Conservation (phyloP, 169 alveolate genomes). For the Eimeria sp. region DNA sequence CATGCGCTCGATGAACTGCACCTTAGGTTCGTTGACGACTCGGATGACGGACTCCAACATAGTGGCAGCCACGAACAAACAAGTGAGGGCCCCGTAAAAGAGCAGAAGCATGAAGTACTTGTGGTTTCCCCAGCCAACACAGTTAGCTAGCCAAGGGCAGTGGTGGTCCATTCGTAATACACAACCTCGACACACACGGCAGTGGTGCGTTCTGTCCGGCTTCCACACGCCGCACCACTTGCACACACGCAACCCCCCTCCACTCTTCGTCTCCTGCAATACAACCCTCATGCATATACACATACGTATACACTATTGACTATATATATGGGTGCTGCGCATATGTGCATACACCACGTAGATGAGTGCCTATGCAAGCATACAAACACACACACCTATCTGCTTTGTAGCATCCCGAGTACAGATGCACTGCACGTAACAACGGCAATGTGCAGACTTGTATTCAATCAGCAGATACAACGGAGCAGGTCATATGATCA, state of each 20-base stretch:
- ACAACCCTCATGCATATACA: background rate
- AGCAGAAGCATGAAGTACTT: slow-evolving; percentile 89
- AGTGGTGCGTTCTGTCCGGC: slow-evolving; percentile 96
- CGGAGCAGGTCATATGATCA: no score
- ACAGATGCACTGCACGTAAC: no score
- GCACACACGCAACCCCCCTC: slow-evolving; percentile 94
- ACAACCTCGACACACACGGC: slow-evolving; percentile 92
- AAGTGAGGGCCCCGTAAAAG: slow-evolving; percentile 89
- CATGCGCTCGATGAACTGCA: background rate
- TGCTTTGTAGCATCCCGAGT: no score
- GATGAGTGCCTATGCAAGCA: no score
- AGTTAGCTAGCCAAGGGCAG: slow-evolving; percentile 94
- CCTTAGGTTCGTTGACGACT: slow-evolving; percentile 55
- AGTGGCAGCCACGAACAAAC: slow-evolving; percentile 87
- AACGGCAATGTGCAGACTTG: no score
- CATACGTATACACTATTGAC: no score
- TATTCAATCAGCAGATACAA: no score
- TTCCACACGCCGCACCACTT: slow-evolving; percentile 94
- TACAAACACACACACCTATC: no score
- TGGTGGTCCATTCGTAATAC: slow-evolving; percentile 95
- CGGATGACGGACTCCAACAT: slow-evolving; percentile 87
- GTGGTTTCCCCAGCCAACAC: slow-evolving; percentile 94
- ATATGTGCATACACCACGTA: no score
- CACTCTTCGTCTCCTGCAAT: slow-evolving; percentile 95
- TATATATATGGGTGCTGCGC: no score